Conservation (phyloP, 768 basidiomycete species). For the Suillus brevipes region DNA sequence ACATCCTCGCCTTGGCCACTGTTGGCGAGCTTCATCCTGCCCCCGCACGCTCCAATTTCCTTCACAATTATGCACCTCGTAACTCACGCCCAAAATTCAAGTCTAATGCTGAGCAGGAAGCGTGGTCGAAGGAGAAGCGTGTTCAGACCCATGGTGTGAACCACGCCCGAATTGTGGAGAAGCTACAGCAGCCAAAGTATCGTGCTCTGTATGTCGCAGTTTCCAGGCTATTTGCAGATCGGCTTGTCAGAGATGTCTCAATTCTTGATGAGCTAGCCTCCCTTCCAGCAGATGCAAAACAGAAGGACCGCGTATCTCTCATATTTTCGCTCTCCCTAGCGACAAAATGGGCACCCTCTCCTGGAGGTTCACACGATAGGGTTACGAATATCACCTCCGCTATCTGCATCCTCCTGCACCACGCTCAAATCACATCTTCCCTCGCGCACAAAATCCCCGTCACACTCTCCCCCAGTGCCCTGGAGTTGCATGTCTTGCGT, state of each 20-base stretch:
- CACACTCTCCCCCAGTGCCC: constrained; percentile 32
- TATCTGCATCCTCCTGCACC: constrained; percentile 53
- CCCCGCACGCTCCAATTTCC: constrained; percentile 19
- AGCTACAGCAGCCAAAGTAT: constrained; percentile 49
- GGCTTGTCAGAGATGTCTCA: constrained; percentile 49
- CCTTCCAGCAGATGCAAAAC: constrained; percentile 33
- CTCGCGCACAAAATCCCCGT: constrained; percentile 17
- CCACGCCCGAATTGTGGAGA: constrained; percentile 40
- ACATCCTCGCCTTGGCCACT: constrained; percentile 62
- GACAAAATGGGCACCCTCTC: constrained; percentile 72
- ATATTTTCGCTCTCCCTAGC: constrained; percentile 47
- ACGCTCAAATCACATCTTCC: constrained; percentile 26
- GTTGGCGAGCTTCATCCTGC: constrained; percentile 44
- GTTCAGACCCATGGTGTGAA: constrained; percentile 24
- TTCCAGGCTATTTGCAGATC: constrained; percentile 57
- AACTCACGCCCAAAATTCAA: constrained; percentile 29
- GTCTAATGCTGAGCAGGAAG: constrained; percentile 24
- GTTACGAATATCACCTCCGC: constrained; percentile 66
- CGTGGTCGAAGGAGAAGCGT: constrained; percentile 22
- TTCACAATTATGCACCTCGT: constrained; percentile 21
- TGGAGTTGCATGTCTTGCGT: constrained; percentile 46
- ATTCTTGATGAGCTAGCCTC: constrained; percentile 38
- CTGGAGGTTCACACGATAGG: constrained; percentile 58
- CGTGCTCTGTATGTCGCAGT: constrained; percentile 65
- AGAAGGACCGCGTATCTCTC: constrained; percentile 15